Evolutionary conservation across 2,329 filamentous ascomycete genomes (phyloP).

Genomic region (Microcyclosporella mali): DNA sequence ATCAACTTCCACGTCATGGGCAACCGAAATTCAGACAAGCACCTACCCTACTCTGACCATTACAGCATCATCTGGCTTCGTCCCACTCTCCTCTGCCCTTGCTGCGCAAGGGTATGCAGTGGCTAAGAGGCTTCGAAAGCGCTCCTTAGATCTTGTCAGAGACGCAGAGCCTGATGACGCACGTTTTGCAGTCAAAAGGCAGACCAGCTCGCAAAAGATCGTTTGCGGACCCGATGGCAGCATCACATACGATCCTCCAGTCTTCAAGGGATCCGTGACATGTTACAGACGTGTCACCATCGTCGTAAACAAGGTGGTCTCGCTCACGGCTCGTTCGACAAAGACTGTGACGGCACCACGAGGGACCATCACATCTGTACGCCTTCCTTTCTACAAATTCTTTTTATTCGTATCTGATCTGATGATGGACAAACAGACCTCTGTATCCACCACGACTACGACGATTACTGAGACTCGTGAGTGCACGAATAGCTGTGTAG

Average conservation of each 20-base stretch:
- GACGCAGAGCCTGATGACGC: conserved; percentile 1
- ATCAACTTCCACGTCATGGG: conserved; percentile 5
- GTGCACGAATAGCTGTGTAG: no score
- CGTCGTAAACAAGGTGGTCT: conserved; percentile 10
- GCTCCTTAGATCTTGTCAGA: not conserved
- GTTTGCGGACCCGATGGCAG: conserved; percentile 9
- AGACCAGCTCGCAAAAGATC: conserved; percentile 8
- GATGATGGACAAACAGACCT: no score
- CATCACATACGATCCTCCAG: conserved; percentile 10
- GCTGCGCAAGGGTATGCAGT: conserved; percentile 7
- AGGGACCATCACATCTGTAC: conserved; percentile 6
- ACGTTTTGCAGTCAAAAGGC: conserved; percentile 1
- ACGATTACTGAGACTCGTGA: conserved; percentile 6
- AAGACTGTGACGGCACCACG: conserved; percentile 10
- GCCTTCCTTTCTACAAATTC: not conserved
- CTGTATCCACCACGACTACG: conserved; percentile 4
- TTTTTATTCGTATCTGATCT: no score
- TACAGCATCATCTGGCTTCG: conserved; percentile 7
- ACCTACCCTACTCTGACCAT: conserved; percentile 10
- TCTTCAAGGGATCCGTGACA: conserved; percentile 10
- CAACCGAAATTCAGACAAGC: conserved; percentile 7
- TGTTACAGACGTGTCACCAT: conserved; percentile 10
- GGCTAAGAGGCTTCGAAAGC: conserved; percentile 4
- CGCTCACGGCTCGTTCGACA: conserved; percentile 5
- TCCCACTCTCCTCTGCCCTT: conserved; percentile 10